Percentiles rank a stretch among this genome's conserved stretches.
These are phyloP conservation scores for Gossypioides kirkii DNA, from an alignment of 345 rosid species.

Conservation along the genomic window DNA sequence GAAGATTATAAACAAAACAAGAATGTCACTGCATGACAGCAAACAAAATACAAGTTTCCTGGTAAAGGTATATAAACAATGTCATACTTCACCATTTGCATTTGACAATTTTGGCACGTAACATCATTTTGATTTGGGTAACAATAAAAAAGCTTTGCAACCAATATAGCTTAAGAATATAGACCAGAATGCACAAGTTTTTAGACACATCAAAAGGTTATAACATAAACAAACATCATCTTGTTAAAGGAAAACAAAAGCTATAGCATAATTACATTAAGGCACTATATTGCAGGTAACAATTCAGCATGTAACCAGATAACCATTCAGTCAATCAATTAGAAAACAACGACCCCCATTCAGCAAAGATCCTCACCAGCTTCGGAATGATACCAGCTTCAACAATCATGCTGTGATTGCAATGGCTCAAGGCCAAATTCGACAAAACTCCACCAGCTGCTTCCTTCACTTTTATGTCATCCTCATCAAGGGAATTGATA, in stretches of 20 bases:
- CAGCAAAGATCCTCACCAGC: conserved; percentile 45
- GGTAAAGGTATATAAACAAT: neutral
- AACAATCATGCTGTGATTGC: conserved; percentile 56
- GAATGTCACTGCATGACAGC: neutral
- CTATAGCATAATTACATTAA: neutral
- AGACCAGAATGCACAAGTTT: neutral
- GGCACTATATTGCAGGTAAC: neutral
- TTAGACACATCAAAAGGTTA: neutral
- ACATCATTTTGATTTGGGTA: neutral
- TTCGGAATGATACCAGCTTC: conserved; percentile 78
- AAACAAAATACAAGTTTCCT: neutral
- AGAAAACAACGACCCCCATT: neutral
- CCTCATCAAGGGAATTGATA: conserved; percentile 58
- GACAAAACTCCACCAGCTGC: conserved; percentile 89
- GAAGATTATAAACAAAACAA: neutral
- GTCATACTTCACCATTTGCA: neutral
- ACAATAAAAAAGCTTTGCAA: neutral
- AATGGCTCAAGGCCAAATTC: conserved; percentile 54
- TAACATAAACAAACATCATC: neutral
- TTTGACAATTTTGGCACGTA: neutral
- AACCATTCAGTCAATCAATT: neutral
- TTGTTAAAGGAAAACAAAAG: neutral
- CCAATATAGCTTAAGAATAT: neutral
- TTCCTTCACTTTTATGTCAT: conserved; percentile 61
- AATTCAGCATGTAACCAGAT: neutral